Evolutionary conservation across 2,329 filamentous ascomycete species (phyloP).

Genomic region (Sporothrix protearum): DNA sequence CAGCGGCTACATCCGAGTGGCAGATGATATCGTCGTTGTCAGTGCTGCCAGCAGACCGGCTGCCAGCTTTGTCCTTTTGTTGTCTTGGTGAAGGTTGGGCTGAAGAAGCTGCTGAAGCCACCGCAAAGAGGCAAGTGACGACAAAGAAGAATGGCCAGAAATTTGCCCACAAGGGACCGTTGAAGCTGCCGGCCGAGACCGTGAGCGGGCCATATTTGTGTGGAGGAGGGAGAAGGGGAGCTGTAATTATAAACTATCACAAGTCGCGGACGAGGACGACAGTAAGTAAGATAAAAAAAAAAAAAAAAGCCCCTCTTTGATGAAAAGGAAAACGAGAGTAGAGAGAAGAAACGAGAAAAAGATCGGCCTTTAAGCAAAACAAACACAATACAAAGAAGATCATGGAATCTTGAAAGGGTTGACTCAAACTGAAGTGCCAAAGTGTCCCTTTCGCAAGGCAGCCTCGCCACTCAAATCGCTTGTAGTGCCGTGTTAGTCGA

Average conservation of each 20-base stretch:
- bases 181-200: neutral
- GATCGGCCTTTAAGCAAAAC: neutral
- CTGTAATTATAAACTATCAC: neutral
- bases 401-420: neutral
- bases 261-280: neutral
- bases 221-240: too few relatives aligned
- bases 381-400: neutral
- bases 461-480: constrained; percentile 20
- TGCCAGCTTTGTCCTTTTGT: neutral
- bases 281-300: neutral
- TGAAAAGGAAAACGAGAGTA: neutral
- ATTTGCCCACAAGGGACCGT: neutral
- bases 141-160: constrained; percentile 15
- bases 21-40: constrained; percentile 56
- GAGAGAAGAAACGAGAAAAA: neutral
- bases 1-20: constrained; percentile 54
- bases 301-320: neutral
- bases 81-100: neutral
- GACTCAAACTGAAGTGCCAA: constrained; percentile 11
- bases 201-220: neutral
- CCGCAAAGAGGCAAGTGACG: constrained; percentile 9
- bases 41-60: neutral
- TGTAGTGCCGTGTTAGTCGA: constrained; percentile 10
- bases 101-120: neutral
- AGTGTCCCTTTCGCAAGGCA: constrained; percentile 20